Evolutionary conservation across 495 filamentous ascomycete species (phyloP).

Genomic region (Penicillium taxi): DNA sequence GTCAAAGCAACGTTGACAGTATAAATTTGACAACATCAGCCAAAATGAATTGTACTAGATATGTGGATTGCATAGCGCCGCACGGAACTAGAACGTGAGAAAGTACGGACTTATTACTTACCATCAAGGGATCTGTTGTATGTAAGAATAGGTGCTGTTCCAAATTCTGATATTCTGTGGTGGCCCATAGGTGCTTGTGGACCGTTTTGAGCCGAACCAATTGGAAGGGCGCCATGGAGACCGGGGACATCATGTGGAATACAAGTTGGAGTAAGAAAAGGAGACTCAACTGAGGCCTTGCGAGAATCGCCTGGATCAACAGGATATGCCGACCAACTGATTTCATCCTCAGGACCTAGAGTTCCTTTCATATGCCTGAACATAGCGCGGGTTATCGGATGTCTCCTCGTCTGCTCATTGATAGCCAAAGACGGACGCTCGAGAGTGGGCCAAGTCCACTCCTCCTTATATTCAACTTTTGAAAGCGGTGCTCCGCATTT

Average conservation of each 20-base stretch:
- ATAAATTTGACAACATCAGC: no score
- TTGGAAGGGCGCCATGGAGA: not conserved
- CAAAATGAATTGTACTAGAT: no score
- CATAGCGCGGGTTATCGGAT: not conserved
- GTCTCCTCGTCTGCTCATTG: not conserved
- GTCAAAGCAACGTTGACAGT: no score
- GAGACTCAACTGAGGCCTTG: no score
- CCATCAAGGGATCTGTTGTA: slow-evolving; percentile 7
- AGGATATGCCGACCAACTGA: no score
- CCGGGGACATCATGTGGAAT: not conserved
- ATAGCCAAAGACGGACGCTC: not conserved
- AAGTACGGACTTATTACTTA: slow-evolving; percentile 15
- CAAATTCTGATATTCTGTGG: no score
- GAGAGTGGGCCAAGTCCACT: not conserved
- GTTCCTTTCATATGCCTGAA: slow-evolving; percentile 3
- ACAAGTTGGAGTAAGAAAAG: no score
- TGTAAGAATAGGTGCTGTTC: not conserved
- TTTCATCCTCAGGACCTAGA: not conserved
- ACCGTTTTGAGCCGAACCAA: not conserved
- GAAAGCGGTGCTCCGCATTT: not conserved
- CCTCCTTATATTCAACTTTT: not conserved
- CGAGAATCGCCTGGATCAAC: not conserved
- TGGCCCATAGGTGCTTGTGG: no score
- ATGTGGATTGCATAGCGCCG: no score
- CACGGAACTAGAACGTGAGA: slow-evolving; percentile 1